Evolutionary conservation across 2,329 filamentous ascomycete genomes (phyloP), one percentile per base, ranked within the genome.

Genomic region (Fusarium sulawesiense): DNA sequence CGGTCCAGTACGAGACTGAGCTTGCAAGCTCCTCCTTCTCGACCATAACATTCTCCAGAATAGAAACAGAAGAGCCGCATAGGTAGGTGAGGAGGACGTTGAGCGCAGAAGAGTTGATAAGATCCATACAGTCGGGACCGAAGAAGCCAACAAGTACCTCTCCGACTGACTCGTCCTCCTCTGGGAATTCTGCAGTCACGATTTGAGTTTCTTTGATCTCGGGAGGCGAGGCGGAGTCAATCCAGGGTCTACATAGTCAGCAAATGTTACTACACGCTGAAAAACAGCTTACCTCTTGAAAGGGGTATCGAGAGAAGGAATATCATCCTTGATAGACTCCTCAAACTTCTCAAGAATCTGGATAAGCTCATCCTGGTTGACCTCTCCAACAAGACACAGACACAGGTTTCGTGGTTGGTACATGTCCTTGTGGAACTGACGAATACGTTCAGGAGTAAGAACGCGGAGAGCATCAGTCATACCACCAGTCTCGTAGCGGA

Each of bases 391-490:
- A 63, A 99, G 89, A 27, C 98, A 88, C 29, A 99, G 83, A 70
- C 94, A 97, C 64, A 99, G 84, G 76, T 99, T 99, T 78, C 94
- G 95, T 5, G 96, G 96, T 78, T 98, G 95, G 77, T 99, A 99
- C 95, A 99, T 98, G 70, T 94, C 92, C 67, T 90, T 90, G 79
- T 99, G 96, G 76, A 98, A 99, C 62, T 91, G 89, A n/a, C 96
- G 91, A 71, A 99, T 99, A 41, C 94, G 90, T 55, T 98, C 92
- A 3, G 94, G 90, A 0, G 93, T 96, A 48, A 99, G 83, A 5
- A 94, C 89, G 44, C 96, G 90, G 51, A 99, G 85, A 34, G 94
- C 92, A 74, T 97, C 93, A 83, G 97, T 97, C 91, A 98, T 93
- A 16, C 96, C 96, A 14, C 96, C 96, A n/a, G 96, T 99, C 81